A percentile compares a stretch with the other conserved stretches of the same genome.
These are phyloP conservation scores for Tubosaeta sp. DNA, from an alignment of 768 basidiomycete genomes.

Conservation along the genomic window DNA sequence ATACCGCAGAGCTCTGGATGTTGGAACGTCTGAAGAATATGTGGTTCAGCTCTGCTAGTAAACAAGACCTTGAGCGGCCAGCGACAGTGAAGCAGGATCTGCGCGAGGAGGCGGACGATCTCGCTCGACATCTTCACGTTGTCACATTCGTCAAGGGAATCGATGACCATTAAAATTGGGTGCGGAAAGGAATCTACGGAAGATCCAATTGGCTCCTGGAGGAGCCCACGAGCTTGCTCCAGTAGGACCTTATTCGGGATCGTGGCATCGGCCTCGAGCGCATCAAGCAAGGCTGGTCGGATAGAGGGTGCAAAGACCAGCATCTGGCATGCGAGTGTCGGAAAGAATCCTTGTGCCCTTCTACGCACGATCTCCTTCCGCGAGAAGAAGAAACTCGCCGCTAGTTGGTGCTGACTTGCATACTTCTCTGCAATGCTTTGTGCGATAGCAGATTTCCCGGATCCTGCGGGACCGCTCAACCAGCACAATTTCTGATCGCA, in stretches of 20 bases:
- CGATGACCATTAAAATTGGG: constrained; percentile 20
- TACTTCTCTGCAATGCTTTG: constrained; percentile 28
- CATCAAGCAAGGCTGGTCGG: constrained; percentile 11
- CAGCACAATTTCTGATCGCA: constrained; percentile 14
- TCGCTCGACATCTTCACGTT: constrained; percentile 18
- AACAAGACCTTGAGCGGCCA: constrained; percentile 26
- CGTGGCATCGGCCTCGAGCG: constrained; percentile 18
- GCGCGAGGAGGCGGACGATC: constrained; percentile 21
- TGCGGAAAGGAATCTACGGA: constrained; percentile 7
- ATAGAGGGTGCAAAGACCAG: constrained; percentile 14
- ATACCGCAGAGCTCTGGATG: constrained; percentile 9
- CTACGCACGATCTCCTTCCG: constrained; percentile 21
- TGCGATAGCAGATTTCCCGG: constrained; percentile 24
- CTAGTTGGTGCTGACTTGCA: constrained; percentile 17
- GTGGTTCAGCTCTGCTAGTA: constrained; percentile 19
- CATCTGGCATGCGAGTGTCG: constrained; percentile 33
- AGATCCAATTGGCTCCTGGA: constrained; percentile 17
- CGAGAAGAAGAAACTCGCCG: constrained; percentile 35
- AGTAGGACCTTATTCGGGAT: constrained; percentile 21
- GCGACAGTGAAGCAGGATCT: constrained; percentile 8
- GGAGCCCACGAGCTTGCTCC: constrained; percentile 23
- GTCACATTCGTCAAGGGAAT: constrained; percentile 25
- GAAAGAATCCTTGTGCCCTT: constrained; percentile 21
- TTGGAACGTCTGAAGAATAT: constrained; percentile 19
- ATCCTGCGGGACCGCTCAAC: constrained; percentile 22